Evolutionary conservation across 2,329 filamentous ascomycete genomes (phyloP).

Genomic region (Fusarium miscanthi): DNA sequence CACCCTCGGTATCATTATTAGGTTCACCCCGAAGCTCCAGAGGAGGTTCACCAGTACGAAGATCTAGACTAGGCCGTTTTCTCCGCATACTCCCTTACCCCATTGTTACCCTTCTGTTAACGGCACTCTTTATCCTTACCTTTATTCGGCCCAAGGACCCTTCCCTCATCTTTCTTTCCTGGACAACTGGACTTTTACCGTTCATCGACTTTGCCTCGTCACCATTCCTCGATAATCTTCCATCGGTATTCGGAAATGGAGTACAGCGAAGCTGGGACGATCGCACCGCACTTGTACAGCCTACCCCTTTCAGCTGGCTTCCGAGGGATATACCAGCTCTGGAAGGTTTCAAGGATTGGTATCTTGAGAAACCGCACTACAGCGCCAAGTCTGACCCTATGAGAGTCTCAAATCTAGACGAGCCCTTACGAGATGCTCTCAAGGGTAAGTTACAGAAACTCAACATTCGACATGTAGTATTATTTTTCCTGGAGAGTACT

Average conservation of each 20-base stretch:
- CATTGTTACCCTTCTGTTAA: conserved; percentile 17
- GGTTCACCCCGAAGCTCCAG: not conserved
- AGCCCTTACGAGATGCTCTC: conserved; percentile 44
- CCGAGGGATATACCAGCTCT: conserved; percentile 31
- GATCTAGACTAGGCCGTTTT: not conserved
- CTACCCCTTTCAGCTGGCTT: conserved; percentile 41
- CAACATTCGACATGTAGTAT: conserved; percentile 55
- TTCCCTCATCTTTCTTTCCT: conserved; percentile 50
- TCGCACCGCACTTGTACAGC: conserved; percentile 40
- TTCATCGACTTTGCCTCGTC: conserved; percentile 49
- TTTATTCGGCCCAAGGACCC: conserved; percentile 43
- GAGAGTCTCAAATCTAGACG: conserved; percentile 52
- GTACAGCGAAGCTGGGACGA: conserved; percentile 44
- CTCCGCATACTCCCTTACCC: not conserved
- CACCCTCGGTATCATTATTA: not conserved
- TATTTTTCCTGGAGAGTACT: conserved; percentile 59
- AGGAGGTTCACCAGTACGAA: not conserved
- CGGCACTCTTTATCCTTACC: conserved; percentile 10
- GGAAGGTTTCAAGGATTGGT: conserved; percentile 46
- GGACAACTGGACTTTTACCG: conserved; percentile 48
- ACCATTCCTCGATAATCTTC: conserved; percentile 40
- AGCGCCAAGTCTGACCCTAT: conserved; percentile 52
- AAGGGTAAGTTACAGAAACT: conserved; percentile 41
- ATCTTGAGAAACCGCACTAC: conserved; percentile 46
- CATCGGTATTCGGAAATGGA: conserved; percentile 34